phyloP scores from a whole-genome alignment of 805 yeast genomes.

The Wickerhamiella parazyma region DNA sequence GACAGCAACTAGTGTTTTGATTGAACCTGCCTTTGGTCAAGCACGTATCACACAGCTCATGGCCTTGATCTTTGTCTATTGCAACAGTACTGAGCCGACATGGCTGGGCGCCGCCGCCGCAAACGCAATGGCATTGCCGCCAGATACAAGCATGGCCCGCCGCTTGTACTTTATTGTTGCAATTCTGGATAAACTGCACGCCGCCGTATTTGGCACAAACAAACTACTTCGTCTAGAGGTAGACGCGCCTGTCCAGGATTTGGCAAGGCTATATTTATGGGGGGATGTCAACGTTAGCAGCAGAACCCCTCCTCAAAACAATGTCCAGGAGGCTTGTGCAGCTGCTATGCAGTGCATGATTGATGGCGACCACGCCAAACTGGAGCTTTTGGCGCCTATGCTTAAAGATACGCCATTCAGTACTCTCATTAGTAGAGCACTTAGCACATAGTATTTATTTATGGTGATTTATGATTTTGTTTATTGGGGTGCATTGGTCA shows the following conservation, averaged over 20 bases:
- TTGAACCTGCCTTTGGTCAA: conserved; percentile 11
- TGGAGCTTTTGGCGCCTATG: conserved; percentile 2
- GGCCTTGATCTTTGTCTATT: conserved; percentile 25
- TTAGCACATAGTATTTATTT: not conserved
- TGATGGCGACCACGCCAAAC: not conserved
- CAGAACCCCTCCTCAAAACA: conserved; percentile 1
- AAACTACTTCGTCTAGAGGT: conserved; percentile 1
- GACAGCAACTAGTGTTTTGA: conserved; percentile 10
- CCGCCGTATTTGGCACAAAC: conserved; percentile 7
- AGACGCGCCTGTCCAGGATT: not conserved
- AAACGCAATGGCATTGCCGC: conserved; percentile 13
- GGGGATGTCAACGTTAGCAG: conserved; percentile 1
- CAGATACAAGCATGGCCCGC: conserved; percentile 3
- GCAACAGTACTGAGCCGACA: conserved; percentile 21
- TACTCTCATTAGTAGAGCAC: not conserved
- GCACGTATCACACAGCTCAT: conserved; percentile 23
- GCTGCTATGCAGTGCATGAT: conserved; percentile 6
- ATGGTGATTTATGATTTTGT: not conserved
- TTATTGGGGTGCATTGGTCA: too few relatives aligned
- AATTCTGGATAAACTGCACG: conserved; percentile 8
- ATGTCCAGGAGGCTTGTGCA: conserved; percentile 2
- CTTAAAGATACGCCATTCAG: conserved; percentile 6
- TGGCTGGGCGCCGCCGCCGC: conserved; percentile 29
- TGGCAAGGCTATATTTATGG: conserved; percentile 6
- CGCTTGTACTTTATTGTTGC: conserved; percentile 5